Evolutionary conservation across 192 early-diverging fungal genomes (phyloP), one percentile per base, ranked within the genome.

Genomic region (Podila verticillata): DNA sequence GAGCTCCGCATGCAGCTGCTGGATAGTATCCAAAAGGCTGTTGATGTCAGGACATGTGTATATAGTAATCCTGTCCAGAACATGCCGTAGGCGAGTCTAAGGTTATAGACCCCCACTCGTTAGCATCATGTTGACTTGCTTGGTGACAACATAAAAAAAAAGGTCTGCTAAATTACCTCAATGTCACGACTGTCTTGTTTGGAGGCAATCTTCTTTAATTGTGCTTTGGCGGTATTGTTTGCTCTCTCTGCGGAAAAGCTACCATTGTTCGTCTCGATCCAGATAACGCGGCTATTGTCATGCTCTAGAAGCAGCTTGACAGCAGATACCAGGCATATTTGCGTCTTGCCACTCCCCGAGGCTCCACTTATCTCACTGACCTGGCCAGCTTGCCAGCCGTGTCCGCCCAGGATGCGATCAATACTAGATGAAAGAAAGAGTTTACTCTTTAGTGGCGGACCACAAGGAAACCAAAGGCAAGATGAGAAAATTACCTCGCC

Each of bases 351-450:
- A 9, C 65, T 15, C 2, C 70, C 57, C 0, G 66, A 62, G 4
- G 66, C 6, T 1, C 69, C 69, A 51, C 77, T 72, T 1, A 80
- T 68, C 48, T 80, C 77, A 34, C 44, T 72, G n/a, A 80, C 70
- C 39, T 80, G 65, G 20, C 77, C 70, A 19, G 56, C 29, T 5
- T 10, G 8, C 69, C 69, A 80, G 2, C 77, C 77, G 15, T 70
- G 15, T 13, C 66, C 70, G 12, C 69, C 70, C 20, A 80, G 65
- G 9, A 80, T 44, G 17, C 59, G 36, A 28, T 80, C 70, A 15
- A 80, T 17, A 7, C 77, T 80, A 34, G 3, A 30, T 13, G 4
- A 24, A 4, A 47, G n/a, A 24, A 8, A 34, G 7, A 12, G 57
- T 20, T 17, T 28, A 32, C 22, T 17, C n/a, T 24, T 60, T 24